These are phyloP conservation scores for Paraphoma chrysanthemicola DNA, from an alignment of 2,329 filamentous ascomycete species.

Conservation along the genomic window DNA sequence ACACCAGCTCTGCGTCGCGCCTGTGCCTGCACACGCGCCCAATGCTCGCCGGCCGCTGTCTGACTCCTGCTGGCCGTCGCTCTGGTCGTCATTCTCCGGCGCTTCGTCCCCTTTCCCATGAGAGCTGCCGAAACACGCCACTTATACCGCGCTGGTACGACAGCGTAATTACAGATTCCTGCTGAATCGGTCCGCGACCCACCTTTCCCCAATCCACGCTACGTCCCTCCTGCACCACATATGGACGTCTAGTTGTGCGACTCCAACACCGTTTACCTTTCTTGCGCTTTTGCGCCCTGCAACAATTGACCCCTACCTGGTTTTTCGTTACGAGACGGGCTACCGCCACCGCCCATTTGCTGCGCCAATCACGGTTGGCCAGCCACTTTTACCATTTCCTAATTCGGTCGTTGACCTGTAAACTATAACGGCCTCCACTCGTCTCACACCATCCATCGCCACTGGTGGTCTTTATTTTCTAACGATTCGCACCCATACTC, in stretches of 20 bases:
- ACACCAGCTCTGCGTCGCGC: background rate
- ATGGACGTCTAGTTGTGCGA: conserved; percentile 37
- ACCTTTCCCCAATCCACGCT: conserved; percentile 29
- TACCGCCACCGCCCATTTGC: conserved; percentile 25
- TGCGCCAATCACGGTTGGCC: conserved; percentile 33
- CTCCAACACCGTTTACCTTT: conserved; percentile 40
- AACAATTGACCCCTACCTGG: conserved; percentile 46
- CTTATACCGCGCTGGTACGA: conserved; percentile 23
- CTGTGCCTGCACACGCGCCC: conserved; percentile 27
- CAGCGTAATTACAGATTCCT: conserved; percentile 33
- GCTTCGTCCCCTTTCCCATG: conserved; percentile 25
- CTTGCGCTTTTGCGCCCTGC: conserved; percentile 49
- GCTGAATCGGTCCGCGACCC: conserved; percentile 31
- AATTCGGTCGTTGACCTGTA: conserved; percentile 34
- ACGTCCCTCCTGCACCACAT: conserved; percentile 18
- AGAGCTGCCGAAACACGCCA: conserved; percentile 18
- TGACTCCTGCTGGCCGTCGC: conserved; percentile 37
- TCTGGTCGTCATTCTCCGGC: conserved; percentile 33
- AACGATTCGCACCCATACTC: conserved; percentile 65
- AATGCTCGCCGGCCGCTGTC: conserved; percentile 35
- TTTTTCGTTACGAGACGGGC: conserved; percentile 35
- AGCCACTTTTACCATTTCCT: conserved; percentile 35
- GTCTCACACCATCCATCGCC: conserved; percentile 19
- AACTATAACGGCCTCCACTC: conserved; percentile 22
- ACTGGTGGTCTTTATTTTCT: conserved; percentile 30